phyloP scores from a whole-genome alignment of 192 early-diverging fungal genomes.

The Backusella liffmaniae region DNA sequence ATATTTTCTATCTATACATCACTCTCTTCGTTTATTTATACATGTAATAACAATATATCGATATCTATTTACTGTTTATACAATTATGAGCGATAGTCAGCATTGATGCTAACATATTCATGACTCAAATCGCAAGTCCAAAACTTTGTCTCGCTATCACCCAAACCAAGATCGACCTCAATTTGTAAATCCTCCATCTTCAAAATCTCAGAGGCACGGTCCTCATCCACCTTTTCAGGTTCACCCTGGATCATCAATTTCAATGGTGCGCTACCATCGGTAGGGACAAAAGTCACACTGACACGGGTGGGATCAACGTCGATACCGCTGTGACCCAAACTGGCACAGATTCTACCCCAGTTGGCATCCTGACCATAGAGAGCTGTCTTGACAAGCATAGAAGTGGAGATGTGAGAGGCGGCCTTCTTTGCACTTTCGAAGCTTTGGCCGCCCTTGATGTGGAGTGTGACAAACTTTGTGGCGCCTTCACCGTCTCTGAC shows the following conservation, averaged over 20 bases:
- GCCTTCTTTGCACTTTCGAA: constrained; percentile 81
- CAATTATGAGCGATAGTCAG: constrained; percentile 75
- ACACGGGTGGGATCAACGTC: constrained; percentile 74
- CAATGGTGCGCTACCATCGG: constrained; percentile 59
- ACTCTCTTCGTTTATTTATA: neutral
- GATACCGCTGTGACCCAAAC: constrained; percentile 50
- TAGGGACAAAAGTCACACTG: constrained; percentile 70
- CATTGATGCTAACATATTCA: constrained; percentile 94
- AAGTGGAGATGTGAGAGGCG: constrained; percentile 86
- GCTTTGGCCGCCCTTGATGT: constrained; percentile 72
- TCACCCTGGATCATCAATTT: constrained; percentile 78
- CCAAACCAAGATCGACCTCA: constrained; percentile 75
- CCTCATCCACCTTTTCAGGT: constrained; percentile 82
- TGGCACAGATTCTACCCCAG: constrained; percentile 80
- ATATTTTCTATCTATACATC: too few species aligned
- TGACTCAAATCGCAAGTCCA: constrained; percentile 96
- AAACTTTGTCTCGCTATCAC: constrained; percentile 73
- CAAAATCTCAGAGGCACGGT: constrained; percentile 77
- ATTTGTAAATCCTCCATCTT: constrained; percentile 84
- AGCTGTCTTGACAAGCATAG: constrained; percentile 93
- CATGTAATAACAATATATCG: neutral
- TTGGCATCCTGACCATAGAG: constrained; percentile 97
- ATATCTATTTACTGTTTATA: neutral
- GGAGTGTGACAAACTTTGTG: constrained; percentile 93
- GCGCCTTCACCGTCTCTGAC: constrained; percentile 97